phyloP scores from a whole-genome alignment of 306 rosid species.

The Ziziphus jujuba region DNA sequence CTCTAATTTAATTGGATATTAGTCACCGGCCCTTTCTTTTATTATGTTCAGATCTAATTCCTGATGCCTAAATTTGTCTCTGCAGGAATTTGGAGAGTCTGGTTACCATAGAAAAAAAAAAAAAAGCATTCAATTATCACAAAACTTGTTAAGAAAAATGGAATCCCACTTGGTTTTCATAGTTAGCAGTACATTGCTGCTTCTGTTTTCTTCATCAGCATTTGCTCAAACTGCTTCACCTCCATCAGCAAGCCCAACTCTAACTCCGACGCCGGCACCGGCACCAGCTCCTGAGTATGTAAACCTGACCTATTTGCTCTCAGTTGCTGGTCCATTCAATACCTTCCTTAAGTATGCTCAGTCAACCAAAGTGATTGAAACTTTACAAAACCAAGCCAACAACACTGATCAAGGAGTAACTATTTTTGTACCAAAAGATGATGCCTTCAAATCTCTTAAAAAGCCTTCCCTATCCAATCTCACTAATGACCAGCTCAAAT shows the following conservation, averaged over 20 bases:
- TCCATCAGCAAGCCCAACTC: slow-evolving; percentile 60
- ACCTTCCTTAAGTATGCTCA: slow-evolving; percentile 68
- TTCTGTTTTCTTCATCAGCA: slow-evolving; percentile 46
- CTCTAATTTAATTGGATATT: slow-evolving; percentile 20
- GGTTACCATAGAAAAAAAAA: slow-evolving; percentile 19
- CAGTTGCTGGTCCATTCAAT: slow-evolving; percentile 88
- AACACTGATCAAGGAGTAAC: slow-evolving; percentile 88
- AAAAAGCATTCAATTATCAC: not conserved
- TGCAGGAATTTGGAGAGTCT: slow-evolving; percentile 73
- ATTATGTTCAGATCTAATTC: slow-evolving; percentile 32
- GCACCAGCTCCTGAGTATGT: slow-evolving; percentile 75
- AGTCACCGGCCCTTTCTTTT: not conserved
- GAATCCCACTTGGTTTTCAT: slow-evolving; percentile 45
- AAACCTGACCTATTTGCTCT: slow-evolving; percentile 70
- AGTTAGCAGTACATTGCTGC: slow-evolving; percentile 45
- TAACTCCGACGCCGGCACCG: slow-evolving; percentile 92
- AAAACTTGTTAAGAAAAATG: slow-evolving; percentile 34
- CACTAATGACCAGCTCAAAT: slow-evolving; percentile 64
- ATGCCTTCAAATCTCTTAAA: slow-evolving; percentile 57
- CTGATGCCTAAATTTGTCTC: slow-evolving; percentile 3
- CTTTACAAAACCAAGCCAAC: slow-evolving; percentile 94
- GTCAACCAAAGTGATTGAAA: slow-evolving; percentile 81
- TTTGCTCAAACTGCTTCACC: slow-evolving; percentile 63
- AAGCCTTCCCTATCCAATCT: slow-evolving; percentile 67
- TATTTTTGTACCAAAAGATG: slow-evolving; percentile 78